A percentile compares a stretch with the other conserved stretches of the same genome.
These are phyloP conservation scores for Talaromyces nanjingensis DNA, from an alignment of 495 filamentous ascomycete species.

Conservation along the genomic window DNA sequence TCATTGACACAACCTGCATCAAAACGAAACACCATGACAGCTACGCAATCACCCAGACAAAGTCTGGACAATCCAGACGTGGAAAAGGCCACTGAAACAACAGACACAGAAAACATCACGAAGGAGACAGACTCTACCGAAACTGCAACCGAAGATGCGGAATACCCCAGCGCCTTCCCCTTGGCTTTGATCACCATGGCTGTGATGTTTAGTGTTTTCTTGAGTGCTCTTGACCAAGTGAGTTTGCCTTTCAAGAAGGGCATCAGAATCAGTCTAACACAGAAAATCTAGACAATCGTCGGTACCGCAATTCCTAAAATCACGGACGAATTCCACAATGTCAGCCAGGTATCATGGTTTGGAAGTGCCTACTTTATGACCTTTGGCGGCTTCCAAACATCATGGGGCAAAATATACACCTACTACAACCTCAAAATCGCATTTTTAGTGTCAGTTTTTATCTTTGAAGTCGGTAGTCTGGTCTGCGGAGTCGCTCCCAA, in stretches of 20 bases:
- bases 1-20: background rate
- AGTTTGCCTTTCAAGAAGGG: background rate
- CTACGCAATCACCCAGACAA: background rate
- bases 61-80: background rate
- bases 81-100: background rate
- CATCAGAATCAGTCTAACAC: background rate
- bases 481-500: slow-evolving; percentile 61
- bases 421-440: slow-evolving; percentile 21
- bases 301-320: slow-evolving; percentile 21
- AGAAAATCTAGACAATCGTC: slow-evolving; percentile 11
- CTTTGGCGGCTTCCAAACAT: slow-evolving; percentile 20
- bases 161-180: background rate
- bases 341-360: slow-evolving; percentile 21
- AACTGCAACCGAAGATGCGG: background rate
- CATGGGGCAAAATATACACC: slow-evolving; percentile 23
- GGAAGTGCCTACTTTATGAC: slow-evolving; percentile 24
- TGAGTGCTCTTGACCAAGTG: slow-evolving; percentile 46
- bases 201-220: slow-evolving; percentile 48
- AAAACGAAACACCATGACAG: background rate
- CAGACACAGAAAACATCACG: background rate
- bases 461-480: slow-evolving; percentile 64
- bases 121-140: background rate
- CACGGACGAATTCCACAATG: slow-evolving; percentile 20
- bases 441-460: slow-evolving; percentile 11
- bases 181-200: slow-evolving; percentile 41